These are phyloP conservation scores for Bothriochloa decipiens DNA, from an alignment of 176 grass and related monocot species.

Conservation along the genomic window DNA sequence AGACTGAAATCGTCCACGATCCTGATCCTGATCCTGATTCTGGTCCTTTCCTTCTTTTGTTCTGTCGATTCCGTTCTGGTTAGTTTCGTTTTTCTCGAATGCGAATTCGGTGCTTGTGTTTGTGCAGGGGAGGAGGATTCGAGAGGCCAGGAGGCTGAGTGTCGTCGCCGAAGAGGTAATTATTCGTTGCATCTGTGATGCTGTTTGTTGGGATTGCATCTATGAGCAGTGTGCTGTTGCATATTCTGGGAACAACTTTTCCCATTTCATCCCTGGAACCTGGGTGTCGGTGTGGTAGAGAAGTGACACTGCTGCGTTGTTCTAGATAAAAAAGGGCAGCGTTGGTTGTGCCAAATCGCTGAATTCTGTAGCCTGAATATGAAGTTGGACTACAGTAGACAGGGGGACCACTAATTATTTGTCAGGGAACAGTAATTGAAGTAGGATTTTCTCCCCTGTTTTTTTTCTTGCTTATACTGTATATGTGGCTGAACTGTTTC, in stretches of 20 bases:
- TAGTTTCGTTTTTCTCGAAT: background rate
- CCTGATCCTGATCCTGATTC: background rate
- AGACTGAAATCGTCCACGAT: background rate
- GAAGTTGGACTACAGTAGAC: background rate
- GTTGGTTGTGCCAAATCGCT: background rate
- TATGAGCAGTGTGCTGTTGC: too few species aligned
- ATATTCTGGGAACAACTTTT: too few species aligned
- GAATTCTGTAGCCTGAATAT: background rate
- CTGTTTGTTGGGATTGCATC: too few species aligned
- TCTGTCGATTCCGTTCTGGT: background rate
- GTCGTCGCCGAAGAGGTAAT: constrained; percentile 58
- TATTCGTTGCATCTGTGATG: too few species aligned
- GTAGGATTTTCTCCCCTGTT: too few species aligned
- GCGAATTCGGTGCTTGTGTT: background rate
- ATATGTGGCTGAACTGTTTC: background rate
- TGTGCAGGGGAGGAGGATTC: constrained; percentile 39
- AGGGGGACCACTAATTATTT: background rate
- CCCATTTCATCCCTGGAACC: background rate
- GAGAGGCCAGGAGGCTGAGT: constrained; percentile 33
- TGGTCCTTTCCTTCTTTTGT: background rate
- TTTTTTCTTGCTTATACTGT: background rate
- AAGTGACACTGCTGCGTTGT: background rate
- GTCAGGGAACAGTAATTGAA: background rate
- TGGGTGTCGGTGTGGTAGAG: background rate
- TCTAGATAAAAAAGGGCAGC: background rate